Evolutionary conservation across 2,329 filamentous ascomycete genomes (phyloP), one percentile per base, ranked within the genome.

Genomic region (Botryotinia narcissicola): DNA sequence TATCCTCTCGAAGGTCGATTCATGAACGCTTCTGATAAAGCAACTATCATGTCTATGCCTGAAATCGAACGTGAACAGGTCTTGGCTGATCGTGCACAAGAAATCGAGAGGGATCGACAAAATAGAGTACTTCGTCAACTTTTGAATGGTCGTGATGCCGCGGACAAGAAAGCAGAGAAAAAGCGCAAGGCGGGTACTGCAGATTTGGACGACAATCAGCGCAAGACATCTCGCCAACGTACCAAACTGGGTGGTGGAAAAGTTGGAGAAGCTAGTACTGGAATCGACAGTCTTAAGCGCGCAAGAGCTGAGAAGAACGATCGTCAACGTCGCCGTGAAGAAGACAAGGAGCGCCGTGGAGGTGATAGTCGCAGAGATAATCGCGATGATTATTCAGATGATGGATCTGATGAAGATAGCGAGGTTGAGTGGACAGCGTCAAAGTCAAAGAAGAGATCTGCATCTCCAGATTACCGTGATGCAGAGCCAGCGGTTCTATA

Each of bases 41-140:
- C 87, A 12, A 86, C 92, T 70, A 96, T 99, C 75, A 91, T 96
- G 87, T 88, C 87, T 73, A 90, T 98, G 88, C 91, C 94, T 44
- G 95, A 98, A 84, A 91, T 98, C 70, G 91, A 97, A 80, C 92
- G 95, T 75, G 96, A 99, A 82, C 90, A 94, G 81, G 91, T 97
- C 62, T 88, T 99, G 10, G 95, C 94, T 32, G 93, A 97, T 78
- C 93, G 96, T 77, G 91, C 92, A 51, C 90, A 93, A 78, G 91
- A 96, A 81, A 91, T 95, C 73, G 93, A 96, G 80, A 90, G 91
- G 70, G 91, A 93, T 78, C 89, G 92, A 74, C 95, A 97, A 83
- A 94, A 96, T 79, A 87, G 91, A 66, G 90, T 95, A 75, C 88
- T 98, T 68, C 93, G 92, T 74, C 91, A 92, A 78, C 90, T 97